Evolutionary conservation across 768 basidiomycete genomes (phyloP), one percentile per base, ranked within the genome.

Genomic region (Rhodocollybia butyracea): DNA sequence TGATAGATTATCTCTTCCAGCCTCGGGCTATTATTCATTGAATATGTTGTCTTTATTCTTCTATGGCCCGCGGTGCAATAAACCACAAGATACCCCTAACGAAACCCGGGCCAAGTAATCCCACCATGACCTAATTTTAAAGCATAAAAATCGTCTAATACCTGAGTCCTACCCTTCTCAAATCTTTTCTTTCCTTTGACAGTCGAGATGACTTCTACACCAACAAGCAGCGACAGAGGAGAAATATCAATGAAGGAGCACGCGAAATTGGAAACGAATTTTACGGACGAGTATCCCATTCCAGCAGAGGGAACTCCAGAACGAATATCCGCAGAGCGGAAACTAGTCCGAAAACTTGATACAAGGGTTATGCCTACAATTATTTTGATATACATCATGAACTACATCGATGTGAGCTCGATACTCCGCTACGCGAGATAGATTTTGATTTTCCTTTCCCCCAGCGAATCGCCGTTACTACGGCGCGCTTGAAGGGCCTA

Each of bases 361-460:
- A 66, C 60, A 57, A 72, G 84, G 32, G 66, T 87, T 3, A 62
- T 88, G 45, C 82, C 82, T 0, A 80, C 80, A 0, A 77, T 87
- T 36, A 70, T 83, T n/a, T 51, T 84, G 51, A 82, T 86, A 31
- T 85, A 70, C 59, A 76, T 87, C 57, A 79, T 86, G 81, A 87
- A 86, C 59, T 85, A 83, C 60, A 84, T 87, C 57, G 84, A 86
- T 64, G 85, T 86, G 56, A n/a, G n/a, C n/a, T n/a, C n/a, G 21
- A 5, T 46, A 10, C 54, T 42, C 30, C 52, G 10, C 53, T 50
- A 50, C 54, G n/a, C 41, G 51, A 40, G 51, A 31, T 31, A 31
- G n/a, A n/a, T n/a, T 19, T 7, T 7, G 13, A 34, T 11, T 5
- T 55, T 47, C 46, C 21, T 19, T 4, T 24, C 6, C 13, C 51